These are phyloP conservation scores for Rhynchosporium agropyri DNA, from an alignment of 2,329 filamentous ascomycete species.

Conservation along the genomic window DNA sequence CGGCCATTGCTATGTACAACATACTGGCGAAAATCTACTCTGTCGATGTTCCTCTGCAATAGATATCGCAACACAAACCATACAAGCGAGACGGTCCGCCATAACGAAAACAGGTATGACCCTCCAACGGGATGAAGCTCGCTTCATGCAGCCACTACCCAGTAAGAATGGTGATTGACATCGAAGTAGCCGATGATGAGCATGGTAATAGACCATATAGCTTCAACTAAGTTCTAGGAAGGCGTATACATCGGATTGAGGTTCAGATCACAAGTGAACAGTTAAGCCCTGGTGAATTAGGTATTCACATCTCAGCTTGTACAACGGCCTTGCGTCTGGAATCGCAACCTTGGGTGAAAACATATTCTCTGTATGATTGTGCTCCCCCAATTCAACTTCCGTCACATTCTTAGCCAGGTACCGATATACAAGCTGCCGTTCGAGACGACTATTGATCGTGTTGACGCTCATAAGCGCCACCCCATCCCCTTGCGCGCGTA, in stretches of 20 bases:
- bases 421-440: neutral
- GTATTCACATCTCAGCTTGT: constrained; percentile 14
- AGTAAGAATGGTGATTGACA: neutral
- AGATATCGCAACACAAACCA: too few relatives aligned
- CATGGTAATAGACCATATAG: neutral
- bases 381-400: neutral
- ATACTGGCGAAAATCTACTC: too few relatives aligned
- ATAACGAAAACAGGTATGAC: constrained; percentile 13
- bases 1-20: too few relatives aligned
- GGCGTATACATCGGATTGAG: neutral
- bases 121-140: neutral
- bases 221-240: neutral
- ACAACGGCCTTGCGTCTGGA: constrained; percentile 4
- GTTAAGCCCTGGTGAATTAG: constrained; percentile 5
- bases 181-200: constrained; percentile 6
- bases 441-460: neutral
- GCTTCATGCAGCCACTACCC: constrained; percentile 4
- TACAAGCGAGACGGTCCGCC: neutral
- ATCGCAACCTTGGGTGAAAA: neutral
- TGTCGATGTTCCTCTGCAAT: too few relatives aligned
- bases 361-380: neutral
- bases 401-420: neutral
- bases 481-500: constrained; percentile 26
- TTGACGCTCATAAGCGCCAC: constrained; percentile 27
- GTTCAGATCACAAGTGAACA: neutral